These are phyloP conservation scores for sunflower (Helianthus annuus) DNA, from an alignment of 129 eudicot genomes.

Conservation along the genomic window DNA sequence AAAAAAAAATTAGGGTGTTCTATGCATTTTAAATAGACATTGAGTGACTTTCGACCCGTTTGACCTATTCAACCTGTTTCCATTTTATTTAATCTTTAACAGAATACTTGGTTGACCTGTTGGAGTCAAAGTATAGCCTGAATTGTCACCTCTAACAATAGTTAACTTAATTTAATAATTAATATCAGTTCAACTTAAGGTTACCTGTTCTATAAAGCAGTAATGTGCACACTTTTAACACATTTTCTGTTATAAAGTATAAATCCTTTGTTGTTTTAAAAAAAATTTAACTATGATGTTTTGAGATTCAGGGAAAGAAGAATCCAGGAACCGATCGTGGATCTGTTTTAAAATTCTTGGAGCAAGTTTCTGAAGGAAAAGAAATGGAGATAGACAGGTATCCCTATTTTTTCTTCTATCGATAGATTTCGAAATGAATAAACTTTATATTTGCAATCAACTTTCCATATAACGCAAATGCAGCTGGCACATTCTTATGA, in stretches of 20 bases:
- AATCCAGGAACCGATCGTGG: slow-evolving; percentile 85
- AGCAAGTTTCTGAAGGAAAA: slow-evolving; percentile 66
- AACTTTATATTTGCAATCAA: background rate
- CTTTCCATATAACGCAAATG: background rate
- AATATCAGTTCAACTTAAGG: background rate
- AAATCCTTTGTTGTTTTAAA: background rate
- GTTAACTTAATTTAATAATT: background rate
- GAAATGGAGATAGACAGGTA: slow-evolving; percentile 92
- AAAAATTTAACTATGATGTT: slow-evolving; percentile 21
- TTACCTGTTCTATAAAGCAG: background rate
- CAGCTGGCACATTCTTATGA: slow-evolving; percentile 93
- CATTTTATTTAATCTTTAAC: background rate
- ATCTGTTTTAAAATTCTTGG: slow-evolving; percentile 63
- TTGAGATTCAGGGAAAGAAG: slow-evolving; percentile 64
- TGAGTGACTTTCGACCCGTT: background rate
- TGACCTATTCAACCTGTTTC: background rate
- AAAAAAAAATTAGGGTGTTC: background rate
- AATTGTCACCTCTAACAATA: background rate
- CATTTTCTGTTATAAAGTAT: background rate
- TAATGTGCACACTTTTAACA: background rate
- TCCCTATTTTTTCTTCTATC: slow-evolving; percentile 13
- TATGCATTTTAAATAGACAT: background rate
- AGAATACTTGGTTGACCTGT: background rate
- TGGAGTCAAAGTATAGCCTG: too few relatives aligned
- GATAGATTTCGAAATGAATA: background rate